Conservation (phyloP, 140 eudicot species). For the Erigeron philadelphicus region DNA sequence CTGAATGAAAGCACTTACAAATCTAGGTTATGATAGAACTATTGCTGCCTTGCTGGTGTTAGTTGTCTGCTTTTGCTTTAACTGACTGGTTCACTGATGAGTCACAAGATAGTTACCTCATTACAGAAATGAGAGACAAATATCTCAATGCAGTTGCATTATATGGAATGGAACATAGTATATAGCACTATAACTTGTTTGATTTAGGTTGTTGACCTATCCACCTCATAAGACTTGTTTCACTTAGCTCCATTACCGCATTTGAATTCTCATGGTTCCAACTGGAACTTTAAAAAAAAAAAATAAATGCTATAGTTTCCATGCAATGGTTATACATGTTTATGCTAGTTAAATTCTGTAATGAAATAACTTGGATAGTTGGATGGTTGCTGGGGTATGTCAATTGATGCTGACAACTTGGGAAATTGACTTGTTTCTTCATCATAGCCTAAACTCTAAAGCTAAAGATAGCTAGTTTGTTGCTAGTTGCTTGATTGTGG, state of each 20-base stretch:
- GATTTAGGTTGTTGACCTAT: conserved; percentile 2
- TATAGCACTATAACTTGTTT: neutral
- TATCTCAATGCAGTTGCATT: neutral
- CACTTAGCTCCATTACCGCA: neutral
- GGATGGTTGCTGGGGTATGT: no score
- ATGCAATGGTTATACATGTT: no score
- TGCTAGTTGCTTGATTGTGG: neutral
- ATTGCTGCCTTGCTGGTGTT: conserved; percentile 1
- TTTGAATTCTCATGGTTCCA: neutral
- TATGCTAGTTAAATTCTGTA: no score
- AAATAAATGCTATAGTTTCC: no score
- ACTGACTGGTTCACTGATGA: neutral
- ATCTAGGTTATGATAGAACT: conserved; percentile 7
- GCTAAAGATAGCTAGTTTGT: neutral
- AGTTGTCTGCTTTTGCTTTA: neutral
- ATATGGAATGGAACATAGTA: neutral
- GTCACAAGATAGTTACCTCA: neutral
- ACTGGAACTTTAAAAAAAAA: neutral
- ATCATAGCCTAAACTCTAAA: neutral
- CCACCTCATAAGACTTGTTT: neutral
- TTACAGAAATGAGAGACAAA: neutral
- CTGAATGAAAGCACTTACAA: neutral
- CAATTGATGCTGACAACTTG: neutral
- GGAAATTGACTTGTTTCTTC: neutral
- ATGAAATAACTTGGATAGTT: no score